Conservation (phyloP, 441 rosid genomes). For the Adansonia gregorii region DNA sequence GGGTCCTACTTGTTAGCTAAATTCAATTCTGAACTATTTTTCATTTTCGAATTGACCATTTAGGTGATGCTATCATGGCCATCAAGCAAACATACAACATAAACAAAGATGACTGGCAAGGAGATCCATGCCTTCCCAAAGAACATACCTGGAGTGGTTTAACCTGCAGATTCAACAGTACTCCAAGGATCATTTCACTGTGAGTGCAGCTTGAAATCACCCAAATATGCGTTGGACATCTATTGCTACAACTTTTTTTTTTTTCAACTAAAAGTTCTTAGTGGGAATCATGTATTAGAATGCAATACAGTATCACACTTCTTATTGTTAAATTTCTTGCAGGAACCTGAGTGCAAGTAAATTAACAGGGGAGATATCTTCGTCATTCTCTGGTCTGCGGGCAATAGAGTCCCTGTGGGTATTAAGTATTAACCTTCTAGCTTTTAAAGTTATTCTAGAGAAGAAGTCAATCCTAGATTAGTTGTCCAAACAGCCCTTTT, state of each 20-base stretch:
- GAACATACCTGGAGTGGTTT: constrained; percentile 2
- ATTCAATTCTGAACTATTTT: too few relatives aligned
- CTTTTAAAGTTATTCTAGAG: background rate
- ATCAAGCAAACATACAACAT: constrained; percentile 1
- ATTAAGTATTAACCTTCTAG: constrained; percentile 4
- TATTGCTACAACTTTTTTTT: background rate
- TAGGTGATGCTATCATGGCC: constrained; percentile 15
- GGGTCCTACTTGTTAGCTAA: background rate
- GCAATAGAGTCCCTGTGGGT: constrained; percentile 15
- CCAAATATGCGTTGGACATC: background rate
- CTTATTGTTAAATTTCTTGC: background rate
- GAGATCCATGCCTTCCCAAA: constrained; percentile 18
- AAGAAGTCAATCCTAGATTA: too few relatives aligned
- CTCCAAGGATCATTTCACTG: constrained; percentile 18
- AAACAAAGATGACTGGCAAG: constrained; percentile 6
- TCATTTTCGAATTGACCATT: background rate
- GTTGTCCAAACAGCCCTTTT: background rate
- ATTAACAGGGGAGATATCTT: background rate
- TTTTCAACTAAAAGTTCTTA: background rate
- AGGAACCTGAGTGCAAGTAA: constrained; percentile 17
- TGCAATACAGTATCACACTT: background rate
- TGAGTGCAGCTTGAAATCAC: background rate
- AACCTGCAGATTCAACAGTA: background rate
- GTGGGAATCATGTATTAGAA: background rate
- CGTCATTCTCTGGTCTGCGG: background rate